Percentiles rank a stretch among this genome's conserved stretches.
Evolutionary conservation across 2,329 filamentous ascomycete species (phyloP).

Genomic region (Nemania abortiva): DNA sequence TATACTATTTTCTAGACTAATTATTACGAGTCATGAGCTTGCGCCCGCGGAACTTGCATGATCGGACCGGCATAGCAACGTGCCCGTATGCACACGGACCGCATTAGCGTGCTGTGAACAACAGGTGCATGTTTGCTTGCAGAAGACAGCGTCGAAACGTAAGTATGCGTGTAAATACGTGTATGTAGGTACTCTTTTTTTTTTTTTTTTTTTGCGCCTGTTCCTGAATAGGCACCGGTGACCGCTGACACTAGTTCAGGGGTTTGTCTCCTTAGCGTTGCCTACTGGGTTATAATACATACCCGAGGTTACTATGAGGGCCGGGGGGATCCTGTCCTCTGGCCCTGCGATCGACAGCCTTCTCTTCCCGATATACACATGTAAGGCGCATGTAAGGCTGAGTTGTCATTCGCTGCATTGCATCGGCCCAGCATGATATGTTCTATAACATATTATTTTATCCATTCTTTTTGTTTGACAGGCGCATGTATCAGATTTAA

Average conservation of each 20-base stretch:
- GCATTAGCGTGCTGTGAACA: slow-evolving; percentile 12
- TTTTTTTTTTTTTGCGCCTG: slow-evolving; percentile 1
- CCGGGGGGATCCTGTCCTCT: slow-evolving; percentile 12
- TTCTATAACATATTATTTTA: not conserved
- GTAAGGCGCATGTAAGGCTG: slow-evolving; percentile 27
- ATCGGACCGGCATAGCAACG: slow-evolving; percentile 15
- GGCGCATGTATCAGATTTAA: slow-evolving; percentile 14
- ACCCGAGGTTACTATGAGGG: slow-evolving; percentile 6
- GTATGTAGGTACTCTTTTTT: not conserved
- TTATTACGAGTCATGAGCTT: slow-evolving; percentile 11
- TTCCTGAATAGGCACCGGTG: slow-evolving; percentile 1
- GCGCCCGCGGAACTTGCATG: slow-evolving; percentile 15
- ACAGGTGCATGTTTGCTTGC: slow-evolving; percentile 1
- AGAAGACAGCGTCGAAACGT: not conserved
- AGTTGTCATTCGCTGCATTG: slow-evolving; percentile 1
- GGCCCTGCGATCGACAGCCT: slow-evolving; percentile 1
- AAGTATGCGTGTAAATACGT: not conserved
- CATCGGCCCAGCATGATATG: not conserved
- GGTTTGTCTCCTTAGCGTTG: not conserved
- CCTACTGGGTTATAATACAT: not conserved
- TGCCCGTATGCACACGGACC: slow-evolving; percentile 10
- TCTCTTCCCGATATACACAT: no score
- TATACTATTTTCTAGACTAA: not conserved
- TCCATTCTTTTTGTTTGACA: not conserved
- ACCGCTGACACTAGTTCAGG: not conserved